These are phyloP conservation scores for Allantophomopsis lycopodina DNA, from an alignment of 2,329 filamentous ascomycete genomes.

Conservation along the genomic window DNA sequence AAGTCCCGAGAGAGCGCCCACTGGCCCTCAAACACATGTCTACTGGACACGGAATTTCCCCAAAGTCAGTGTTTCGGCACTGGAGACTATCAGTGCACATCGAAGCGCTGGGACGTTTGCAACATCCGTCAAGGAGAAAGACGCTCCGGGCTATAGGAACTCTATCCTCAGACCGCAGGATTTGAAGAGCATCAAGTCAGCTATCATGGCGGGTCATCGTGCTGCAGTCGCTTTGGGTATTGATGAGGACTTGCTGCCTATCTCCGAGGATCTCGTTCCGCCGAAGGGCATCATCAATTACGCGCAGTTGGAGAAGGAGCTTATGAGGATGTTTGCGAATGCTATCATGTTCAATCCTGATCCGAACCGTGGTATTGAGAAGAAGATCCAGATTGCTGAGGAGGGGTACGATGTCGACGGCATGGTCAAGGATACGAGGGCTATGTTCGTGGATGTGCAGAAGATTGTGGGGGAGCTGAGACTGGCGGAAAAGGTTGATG, in stretches of 20 bases:
- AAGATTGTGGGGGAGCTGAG: constrained; percentile 20
- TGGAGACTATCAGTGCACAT: constrained; percentile 66
- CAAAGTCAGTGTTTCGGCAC: constrained; percentile 56
- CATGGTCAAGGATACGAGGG: constrained; percentile 73
- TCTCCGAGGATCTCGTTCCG: constrained; percentile 65
- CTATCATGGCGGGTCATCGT: constrained; percentile 60
- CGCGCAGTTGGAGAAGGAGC: constrained; percentile 79
- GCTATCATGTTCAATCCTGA: constrained; percentile 98
- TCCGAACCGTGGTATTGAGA: constrained; percentile 49
- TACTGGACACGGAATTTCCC: constrained; percentile 65
- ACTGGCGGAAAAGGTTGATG: constrained; percentile 9
- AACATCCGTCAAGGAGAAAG: constrained; percentile 57
- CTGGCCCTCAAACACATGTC: constrained; percentile 50
- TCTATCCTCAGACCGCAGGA: constrained; percentile 65
- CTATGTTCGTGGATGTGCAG: constrained; percentile 85
- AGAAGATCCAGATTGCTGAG: constrained; percentile 22
- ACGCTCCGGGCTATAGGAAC: constrained; percentile 63
- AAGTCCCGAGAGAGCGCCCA: constrained; percentile 32
- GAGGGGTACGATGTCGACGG: constrained; percentile 56
- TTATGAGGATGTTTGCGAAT: constrained; percentile 95
- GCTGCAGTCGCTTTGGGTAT: constrained; percentile 43
- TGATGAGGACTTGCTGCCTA: constrained; percentile 51
- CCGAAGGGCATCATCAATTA: constrained; percentile 89
- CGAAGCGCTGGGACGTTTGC: constrained; percentile 71
- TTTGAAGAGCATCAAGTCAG: constrained; percentile 63